Evolutionary conservation across 1,139 yeast genomes (phyloP).

Genomic region (Geotrichum candidum): DNA sequence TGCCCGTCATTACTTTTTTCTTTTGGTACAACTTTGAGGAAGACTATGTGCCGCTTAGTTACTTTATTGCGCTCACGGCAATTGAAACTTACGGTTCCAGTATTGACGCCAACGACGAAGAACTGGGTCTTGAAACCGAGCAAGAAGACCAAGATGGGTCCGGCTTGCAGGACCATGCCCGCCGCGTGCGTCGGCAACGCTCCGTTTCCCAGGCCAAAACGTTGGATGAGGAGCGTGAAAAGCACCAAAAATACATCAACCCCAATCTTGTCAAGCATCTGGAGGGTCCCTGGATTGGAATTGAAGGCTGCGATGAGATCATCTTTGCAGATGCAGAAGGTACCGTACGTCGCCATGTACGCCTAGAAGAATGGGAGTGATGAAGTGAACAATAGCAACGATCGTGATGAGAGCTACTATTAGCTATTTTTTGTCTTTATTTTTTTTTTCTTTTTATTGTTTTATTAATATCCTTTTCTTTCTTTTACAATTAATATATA

Average conservation of each 20-base stretch:
- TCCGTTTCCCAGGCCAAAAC: slow-evolving; percentile 37
- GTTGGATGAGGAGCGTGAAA: slow-evolving; percentile 62
- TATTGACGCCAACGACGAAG: neutral
- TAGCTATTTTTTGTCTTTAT: neutral
- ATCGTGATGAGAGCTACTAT: neutral
- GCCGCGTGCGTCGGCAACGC: slow-evolving; percentile 17
- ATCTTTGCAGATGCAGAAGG: slow-evolving; percentile 59
- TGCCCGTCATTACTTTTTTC: slow-evolving; percentile 61
- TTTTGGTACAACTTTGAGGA: slow-evolving; percentile 78
- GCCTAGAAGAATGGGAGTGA: slow-evolving; percentile 47
- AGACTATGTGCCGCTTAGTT: slow-evolving; percentile 71
- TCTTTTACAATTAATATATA: neutral
- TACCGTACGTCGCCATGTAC: slow-evolving; percentile 43
- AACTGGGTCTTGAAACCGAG: neutral
- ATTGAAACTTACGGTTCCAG: slow-evolving; percentile 34
- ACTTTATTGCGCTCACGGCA: slow-evolving; percentile 78
- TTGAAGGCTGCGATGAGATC: slow-evolving; percentile 55
- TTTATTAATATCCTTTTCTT: neutral
- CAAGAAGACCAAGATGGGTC: slow-evolving; percentile 6
- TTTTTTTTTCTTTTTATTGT: neutral
- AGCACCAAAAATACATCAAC: slow-evolving; percentile 65
- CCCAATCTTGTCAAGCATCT: slow-evolving; percentile 62
- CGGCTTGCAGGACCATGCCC: slow-evolving; percentile 17
- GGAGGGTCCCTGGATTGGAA: slow-evolving; percentile 77
- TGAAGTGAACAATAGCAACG: neutral